A percentile compares a stretch with the other conserved stretches of the same genome.
These are phyloP conservation scores for Lupinus albus DNA, from an alignment of 306 rosid genomes.

Conservation along the genomic window DNA sequence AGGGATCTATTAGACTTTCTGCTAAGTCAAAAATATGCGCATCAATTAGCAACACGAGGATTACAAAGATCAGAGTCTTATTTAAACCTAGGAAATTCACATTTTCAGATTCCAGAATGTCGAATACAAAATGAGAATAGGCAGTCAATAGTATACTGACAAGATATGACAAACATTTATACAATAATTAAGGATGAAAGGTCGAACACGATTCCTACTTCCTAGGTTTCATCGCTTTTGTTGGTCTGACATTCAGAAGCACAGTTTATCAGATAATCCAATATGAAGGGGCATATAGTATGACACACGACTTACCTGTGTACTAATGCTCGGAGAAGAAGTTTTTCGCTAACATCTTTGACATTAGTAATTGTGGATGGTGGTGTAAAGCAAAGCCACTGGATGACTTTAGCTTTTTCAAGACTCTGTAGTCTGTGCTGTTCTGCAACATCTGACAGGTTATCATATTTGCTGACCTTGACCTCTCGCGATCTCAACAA, in stretches of 20 bases:
- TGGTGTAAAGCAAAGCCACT: slow-evolving; percentile 99
- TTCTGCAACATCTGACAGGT: slow-evolving; percentile 76
- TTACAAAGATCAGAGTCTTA: slow-evolving; percentile 33
- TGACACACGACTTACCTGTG: slow-evolving; percentile 66
- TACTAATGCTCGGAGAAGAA: slow-evolving; percentile 73
- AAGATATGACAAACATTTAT: slow-evolving; percentile 14
- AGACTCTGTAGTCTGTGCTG: slow-evolving; percentile 92
- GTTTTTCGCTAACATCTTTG: slow-evolving; percentile 68
- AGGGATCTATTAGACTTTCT: slow-evolving; percentile 3
- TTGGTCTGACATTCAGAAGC: slow-evolving; percentile 21
- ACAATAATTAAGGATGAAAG: slow-evolving; percentile 16
- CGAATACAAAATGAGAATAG: slow-evolving; percentile 34
- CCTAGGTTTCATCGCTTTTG: slow-evolving; percentile 33
- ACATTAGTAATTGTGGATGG: slow-evolving; percentile 84
- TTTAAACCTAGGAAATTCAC: slow-evolving; percentile 29
- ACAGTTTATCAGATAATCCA: slow-evolving; percentile 35
- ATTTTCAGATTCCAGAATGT: slow-evolving; percentile 7
- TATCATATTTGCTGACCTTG: slow-evolving; percentile 66
- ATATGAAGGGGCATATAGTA: slow-evolving; percentile 20
- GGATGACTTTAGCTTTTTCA: slow-evolving; percentile 88
- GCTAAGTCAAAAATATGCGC: slow-evolving; percentile 4
- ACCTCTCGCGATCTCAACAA: slow-evolving; percentile 87
- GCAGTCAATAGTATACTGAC: slow-evolving; percentile 16
- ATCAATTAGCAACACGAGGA: slow-evolving; percentile 32
- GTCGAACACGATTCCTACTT: slow-evolving; percentile 9